A percentile compares a stretch with the other conserved stretches of the same genome.
Conservation (phyloP, 305 asterid genomes). For the Fraxinus paxiana region DNA sequence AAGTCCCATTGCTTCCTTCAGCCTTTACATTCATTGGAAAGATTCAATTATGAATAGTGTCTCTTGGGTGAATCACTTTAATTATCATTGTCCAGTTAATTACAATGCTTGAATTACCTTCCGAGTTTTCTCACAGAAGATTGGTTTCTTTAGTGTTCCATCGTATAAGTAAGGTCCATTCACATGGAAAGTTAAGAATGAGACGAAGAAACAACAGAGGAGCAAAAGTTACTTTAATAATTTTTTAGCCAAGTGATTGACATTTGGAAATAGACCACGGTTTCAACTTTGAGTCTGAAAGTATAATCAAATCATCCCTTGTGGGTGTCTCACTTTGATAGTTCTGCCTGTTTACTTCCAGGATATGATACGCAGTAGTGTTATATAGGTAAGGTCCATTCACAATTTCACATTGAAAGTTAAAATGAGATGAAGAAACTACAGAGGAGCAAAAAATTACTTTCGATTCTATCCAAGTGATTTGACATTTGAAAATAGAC, state of each 20-base stretch:
- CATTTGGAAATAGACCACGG: not conserved
- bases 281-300: not conserved
- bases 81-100: not conserved
- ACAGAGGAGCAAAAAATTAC: not conserved
- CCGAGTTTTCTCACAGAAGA: not conserved
- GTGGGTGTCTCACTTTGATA: not conserved
- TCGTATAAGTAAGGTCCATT: not conserved
- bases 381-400: not conserved
- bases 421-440: not conserved
- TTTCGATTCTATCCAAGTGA: not conserved
- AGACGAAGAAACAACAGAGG: not conserved
- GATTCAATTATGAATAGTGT: not conserved
- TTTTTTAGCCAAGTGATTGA: not conserved
- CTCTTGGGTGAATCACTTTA: conserved; percentile 12
- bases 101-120: not conserved
- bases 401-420: not conserved
- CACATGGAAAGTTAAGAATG: not conserved
- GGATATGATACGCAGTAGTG: not conserved
- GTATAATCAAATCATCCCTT: not conserved
- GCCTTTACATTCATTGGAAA: conserved; percentile 2
- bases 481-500: not conserved
- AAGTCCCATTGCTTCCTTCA: conserved; percentile 4
- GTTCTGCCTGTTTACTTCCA: not conserved
- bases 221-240: not conserved
- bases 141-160: conserved; percentile 3